Conservation (phyloP, 2,329 filamentous ascomycete species). For the Fusarium denticulatum region DNA sequence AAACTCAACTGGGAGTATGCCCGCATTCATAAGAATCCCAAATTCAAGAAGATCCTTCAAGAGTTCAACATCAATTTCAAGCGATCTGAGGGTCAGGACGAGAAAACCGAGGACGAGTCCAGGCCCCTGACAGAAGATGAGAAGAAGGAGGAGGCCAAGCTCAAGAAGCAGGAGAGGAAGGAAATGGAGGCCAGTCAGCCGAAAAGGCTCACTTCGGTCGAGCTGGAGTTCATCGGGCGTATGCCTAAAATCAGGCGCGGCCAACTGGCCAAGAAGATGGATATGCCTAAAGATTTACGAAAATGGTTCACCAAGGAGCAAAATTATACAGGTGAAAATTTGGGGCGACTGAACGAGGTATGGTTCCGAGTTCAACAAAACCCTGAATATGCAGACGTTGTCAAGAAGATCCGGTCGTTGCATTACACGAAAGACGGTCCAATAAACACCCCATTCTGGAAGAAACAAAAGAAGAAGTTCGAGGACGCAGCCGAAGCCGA, state of each 20-base stretch:
- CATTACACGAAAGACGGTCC: neutral
- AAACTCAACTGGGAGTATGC: constrained; percentile 4
- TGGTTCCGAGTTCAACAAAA: neutral
- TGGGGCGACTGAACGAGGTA: neutral
- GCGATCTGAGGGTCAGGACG: neutral
- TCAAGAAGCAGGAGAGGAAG: neutral
- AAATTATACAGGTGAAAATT: neutral
- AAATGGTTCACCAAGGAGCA: neutral
- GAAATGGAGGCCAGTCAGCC: neutral
- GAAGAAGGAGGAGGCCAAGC: neutral
- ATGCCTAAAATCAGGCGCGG: neutral
- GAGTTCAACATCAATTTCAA: neutral
- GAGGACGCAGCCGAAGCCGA: neutral
- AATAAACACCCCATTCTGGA: neutral
- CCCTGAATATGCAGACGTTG: neutral
- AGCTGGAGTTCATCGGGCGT: neutral
- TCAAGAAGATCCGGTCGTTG: neutral
- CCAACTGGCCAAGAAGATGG: neutral
- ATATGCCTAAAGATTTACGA: neutral
- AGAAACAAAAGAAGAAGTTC: neutral
- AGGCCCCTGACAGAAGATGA: neutral
- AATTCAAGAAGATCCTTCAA: neutral
- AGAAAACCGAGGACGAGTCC: neutral
- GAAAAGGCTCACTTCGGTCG: neutral
- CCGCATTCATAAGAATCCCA: neutral